Conservation (phyloP, 352 stramenopile genomes). For the Globisporangium uncinulatum region DNA sequence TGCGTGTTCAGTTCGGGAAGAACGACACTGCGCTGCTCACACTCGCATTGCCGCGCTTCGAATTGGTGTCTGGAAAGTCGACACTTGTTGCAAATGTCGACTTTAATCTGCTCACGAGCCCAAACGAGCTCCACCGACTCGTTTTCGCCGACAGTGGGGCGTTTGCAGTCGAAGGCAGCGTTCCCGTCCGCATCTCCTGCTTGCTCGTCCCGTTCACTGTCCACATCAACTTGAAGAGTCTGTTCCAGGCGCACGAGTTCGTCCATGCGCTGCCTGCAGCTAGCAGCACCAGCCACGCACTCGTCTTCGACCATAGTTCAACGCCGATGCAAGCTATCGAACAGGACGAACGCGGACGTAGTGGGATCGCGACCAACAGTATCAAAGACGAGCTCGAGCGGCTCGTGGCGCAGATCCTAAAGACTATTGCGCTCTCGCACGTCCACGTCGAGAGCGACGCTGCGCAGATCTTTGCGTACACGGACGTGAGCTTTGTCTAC, state of each 20-base stretch:
- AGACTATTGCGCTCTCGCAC: conserved; percentile 69
- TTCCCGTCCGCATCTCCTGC: conserved; percentile 59
- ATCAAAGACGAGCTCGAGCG: conserved; percentile 47
- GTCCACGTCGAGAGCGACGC: conserved; percentile 56
- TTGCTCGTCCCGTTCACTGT: conserved; percentile 72
- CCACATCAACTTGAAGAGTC: conserved; percentile 42
- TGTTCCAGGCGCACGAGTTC: conserved; percentile 17
- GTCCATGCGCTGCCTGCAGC: not conserved
- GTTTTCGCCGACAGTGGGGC: conserved; percentile 35
- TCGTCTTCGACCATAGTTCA: not conserved
- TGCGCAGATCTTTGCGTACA: conserved; percentile 70
- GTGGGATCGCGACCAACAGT: conserved; percentile 25
- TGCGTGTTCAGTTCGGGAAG: conserved; percentile 50
- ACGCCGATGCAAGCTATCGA: not conserved
- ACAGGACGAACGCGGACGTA: not conserved
- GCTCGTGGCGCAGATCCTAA: conserved; percentile 56
- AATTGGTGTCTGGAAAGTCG: conserved; percentile 40
- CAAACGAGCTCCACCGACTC: conserved; percentile 39
- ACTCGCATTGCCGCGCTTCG: conserved; percentile 43
- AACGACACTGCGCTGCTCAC: conserved; percentile 44
- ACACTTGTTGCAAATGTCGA: conserved; percentile 40
- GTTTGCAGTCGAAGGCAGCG: conserved; percentile 38
- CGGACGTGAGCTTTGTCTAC: conserved; percentile 74
- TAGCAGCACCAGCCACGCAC: not conserved
- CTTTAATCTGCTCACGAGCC: conserved; percentile 41